Evolutionary conservation across 192 early-diverging fungal genomes (phyloP).

Genomic region (Entophlyctis luteolus): DNA sequence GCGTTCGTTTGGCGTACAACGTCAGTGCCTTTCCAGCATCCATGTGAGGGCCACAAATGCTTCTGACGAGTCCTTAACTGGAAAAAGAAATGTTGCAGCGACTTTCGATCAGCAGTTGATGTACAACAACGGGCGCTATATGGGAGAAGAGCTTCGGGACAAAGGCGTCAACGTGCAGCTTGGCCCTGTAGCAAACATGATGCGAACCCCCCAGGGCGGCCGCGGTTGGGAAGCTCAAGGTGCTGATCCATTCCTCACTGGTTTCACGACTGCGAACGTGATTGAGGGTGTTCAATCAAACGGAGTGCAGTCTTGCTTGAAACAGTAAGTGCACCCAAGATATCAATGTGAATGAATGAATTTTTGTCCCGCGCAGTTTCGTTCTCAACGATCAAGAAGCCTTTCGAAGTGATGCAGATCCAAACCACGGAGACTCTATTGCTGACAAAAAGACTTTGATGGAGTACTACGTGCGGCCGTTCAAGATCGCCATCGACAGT

Average conservation of each 20-base stretch:
- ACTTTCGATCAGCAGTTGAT: conserved; percentile 51
- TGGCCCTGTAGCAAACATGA: conserved; percentile 46
- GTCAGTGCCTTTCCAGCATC: conserved; percentile 43
- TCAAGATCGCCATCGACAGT: conserved; percentile 40
- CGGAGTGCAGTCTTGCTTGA: conserved; percentile 44
- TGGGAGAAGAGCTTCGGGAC: conserved; percentile 50
- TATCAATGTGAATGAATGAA: too few species aligned
- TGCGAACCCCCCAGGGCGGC: conserved; percentile 35
- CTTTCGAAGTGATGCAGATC: conserved; percentile 13
- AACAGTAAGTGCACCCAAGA: too few species aligned
- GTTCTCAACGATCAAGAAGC: conserved; percentile 53
- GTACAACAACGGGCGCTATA: conserved; percentile 34
- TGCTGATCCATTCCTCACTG: conserved; percentile 48
- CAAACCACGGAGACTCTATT: conserved; percentile 1
- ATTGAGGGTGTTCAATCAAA: conserved; percentile 43
- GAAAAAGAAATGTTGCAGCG: conserved; percentile 52
- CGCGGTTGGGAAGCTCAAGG: conserved; percentile 38
- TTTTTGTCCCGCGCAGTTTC: too few species aligned
- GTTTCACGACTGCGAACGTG: conserved; percentile 23
- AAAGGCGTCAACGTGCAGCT: conserved; percentile 42
- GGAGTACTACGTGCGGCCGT: conserved; percentile 60
- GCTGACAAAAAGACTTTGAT: conserved; percentile 57
- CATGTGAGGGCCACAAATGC: conserved; percentile 25
- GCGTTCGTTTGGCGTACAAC: conserved; percentile 23
- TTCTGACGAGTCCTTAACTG: not conserved